phyloP scores from a whole-genome alignment of 2,329 filamentous ascomycete species.

The Fusarium proliferatum region DNA sequence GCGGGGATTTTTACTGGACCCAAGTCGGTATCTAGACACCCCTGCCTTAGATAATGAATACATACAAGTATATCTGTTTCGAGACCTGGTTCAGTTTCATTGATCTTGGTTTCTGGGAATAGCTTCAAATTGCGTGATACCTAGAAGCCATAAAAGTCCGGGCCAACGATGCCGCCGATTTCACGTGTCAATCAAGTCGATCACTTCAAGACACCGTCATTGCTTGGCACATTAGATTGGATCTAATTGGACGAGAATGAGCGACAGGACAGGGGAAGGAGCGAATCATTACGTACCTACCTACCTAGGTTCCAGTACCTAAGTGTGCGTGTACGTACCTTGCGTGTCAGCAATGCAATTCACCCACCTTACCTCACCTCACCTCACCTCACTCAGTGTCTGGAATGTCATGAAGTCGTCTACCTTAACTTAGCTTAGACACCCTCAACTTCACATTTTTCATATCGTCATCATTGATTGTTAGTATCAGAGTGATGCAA shows the following conservation, averaged over 20 bases:
- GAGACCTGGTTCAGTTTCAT: background rate
- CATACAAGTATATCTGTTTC: background rate
- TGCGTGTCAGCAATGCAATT: slow-evolving; percentile 39
- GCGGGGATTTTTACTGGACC: background rate
- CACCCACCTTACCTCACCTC: background rate
- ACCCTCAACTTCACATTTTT: slow-evolving; percentile 20
- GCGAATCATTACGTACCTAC: slow-evolving; percentile 27
- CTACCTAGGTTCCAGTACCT: background rate
- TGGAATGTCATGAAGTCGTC: slow-evolving; percentile 42
- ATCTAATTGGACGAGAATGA: background rate
- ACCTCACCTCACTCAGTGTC: background rate
- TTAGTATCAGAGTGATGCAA: slow-evolving; percentile 38
- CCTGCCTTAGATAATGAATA: background rate
- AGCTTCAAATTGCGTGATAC: slow-evolving; percentile 11
- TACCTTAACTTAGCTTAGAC: background rate
- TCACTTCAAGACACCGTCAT: background rate
- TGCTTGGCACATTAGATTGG: background rate
- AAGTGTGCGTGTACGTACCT: slow-evolving; percentile 36
- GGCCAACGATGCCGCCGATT: slow-evolving; percentile 16
- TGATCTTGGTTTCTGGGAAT: slow-evolving; percentile 12
- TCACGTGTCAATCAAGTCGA: slow-evolving; percentile 15
- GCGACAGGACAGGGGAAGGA: slow-evolving; percentile 21
- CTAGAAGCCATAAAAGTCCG: background rate
- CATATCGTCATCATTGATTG: slow-evolving; percentile 24
- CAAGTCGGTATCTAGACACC: background rate